These are phyloP conservation scores for Fraxinus xanthoxyloides DNA, from an alignment of 305 asterid species.

Conservation along the genomic window DNA sequence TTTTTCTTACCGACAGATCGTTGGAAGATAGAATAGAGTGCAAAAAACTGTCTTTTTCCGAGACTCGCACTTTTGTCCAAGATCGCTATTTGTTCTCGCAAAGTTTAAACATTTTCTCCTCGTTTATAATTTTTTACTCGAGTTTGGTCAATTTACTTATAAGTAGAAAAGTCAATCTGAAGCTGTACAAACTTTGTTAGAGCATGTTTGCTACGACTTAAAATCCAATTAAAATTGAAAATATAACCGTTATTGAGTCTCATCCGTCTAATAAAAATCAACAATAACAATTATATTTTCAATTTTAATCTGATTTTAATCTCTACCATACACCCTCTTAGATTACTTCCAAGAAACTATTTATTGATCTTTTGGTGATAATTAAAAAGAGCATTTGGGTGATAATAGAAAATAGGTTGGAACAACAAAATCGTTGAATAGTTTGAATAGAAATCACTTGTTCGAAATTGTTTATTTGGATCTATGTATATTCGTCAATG, in stretches of 20 bases:
- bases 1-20: conserved; percentile 32
- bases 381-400: background rate
- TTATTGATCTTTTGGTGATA: background rate
- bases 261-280: too few relatives aligned
- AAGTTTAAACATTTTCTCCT: background rate
- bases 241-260: too few relatives aligned
- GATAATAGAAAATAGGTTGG: background rate
- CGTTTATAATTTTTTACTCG: background rate
- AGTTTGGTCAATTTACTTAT: too few relatives aligned
- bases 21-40: conserved; percentile 4
- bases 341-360: background rate
- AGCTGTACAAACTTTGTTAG: background rate
- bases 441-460: too few relatives aligned
- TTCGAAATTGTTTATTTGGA: background rate
- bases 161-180: background rate
- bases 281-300: too few relatives aligned
- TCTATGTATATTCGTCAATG: background rate
- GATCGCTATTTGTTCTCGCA: conserved; percentile 20
- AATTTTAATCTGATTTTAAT: too few relatives aligned
- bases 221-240: too few relatives aligned
- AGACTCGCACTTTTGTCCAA: conserved; percentile 29
- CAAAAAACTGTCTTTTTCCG: conserved; percentile 7
- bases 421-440: too few relatives aligned
- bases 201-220: too few relatives aligned
- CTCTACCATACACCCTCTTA: too few relatives aligned